Evolutionary conservation across 148 eudicot species (phyloP).

Genomic region (Rhododendron henanense): DNA sequence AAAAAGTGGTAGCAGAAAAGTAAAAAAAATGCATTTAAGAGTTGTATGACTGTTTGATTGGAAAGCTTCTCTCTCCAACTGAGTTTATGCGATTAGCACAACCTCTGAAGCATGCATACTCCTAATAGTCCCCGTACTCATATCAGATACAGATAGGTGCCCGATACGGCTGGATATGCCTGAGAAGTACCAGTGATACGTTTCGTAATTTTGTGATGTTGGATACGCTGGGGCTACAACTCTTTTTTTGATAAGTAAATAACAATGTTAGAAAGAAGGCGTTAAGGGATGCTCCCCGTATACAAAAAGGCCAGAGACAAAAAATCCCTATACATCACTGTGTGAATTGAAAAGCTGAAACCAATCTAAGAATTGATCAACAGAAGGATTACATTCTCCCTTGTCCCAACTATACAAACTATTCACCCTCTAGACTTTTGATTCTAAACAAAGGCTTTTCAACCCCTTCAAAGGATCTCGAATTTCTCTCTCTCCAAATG

Average conservation of each 20-base stretch:
- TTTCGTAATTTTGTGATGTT: neutral
- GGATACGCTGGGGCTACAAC: neutral
- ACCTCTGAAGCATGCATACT: neutral
- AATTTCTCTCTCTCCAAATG: no score
- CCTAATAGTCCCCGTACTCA: neutral
- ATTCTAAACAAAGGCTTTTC: no score
- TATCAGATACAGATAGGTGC: neutral
- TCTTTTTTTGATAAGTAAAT: neutral
- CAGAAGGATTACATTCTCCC: no score
- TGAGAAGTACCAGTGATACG: neutral
- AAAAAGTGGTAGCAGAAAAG: neutral
- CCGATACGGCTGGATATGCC: neutral
- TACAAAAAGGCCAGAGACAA: neutral
- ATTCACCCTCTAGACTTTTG: no score
- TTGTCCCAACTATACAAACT: no score
- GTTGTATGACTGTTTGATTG: neutral
- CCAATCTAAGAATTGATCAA: no score
- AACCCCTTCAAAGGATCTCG: no score
- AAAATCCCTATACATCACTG: neutral
- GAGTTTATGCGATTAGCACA: neutral
- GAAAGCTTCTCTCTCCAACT: neutral
- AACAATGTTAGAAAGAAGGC: neutral
- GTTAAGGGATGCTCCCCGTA: neutral
- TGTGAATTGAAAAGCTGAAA: neutral
- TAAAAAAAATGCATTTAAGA: neutral